Base-by-base conservation (phyloP, 805 yeast species). In the Yarrowia sp. region DNA sequence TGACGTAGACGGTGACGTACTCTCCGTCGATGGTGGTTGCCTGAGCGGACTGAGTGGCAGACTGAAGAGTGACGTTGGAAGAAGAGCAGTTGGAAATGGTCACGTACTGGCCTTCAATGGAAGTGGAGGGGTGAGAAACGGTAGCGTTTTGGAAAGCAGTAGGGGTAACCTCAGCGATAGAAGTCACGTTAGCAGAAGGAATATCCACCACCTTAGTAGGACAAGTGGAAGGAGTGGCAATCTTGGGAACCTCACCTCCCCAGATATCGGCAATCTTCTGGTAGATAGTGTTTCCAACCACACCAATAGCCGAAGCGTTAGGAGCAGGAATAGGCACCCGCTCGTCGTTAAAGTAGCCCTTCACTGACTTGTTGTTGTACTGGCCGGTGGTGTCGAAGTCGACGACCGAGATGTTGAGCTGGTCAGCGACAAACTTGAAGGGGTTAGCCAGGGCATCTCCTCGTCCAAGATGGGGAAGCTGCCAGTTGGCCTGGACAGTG, bases 401-500 rank as follows among this genome's bases (percentile, higher is more conserved):
- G 22, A 40, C 46, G 8, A 26, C 26, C 14, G 42, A 9, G 12
- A 63, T 72, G 26, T 70, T 71, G 15, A 79, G 72, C 70, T 75
- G 74, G 71, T 78, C 71, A 70, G 85, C 84, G 70, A 83, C 79
- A 35, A 79, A 32, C 64, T 77, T 70, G 76, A 83, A 83, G 36
- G 84, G 84, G 72, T 84, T 84, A 56, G 87, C 85, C 68, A 76
- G 79, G 71, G 80, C 81, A 75, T 84, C 86, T 72, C 79, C 77
- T 73, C 87, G 82, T 65, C 87, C 87, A 69, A 84, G 79, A 70
- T 81, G 76, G 50, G 82, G 80, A 69, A 84, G 80, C 69, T 78
- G 81, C 84, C 82, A 84, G 82, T 84, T 84, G 69, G 82, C 84
- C 77, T 82, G 80, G 58, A 82, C 80, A 43, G 86, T 74, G n/a